These are phyloP conservation scores for Nepenthes gracilis DNA, from an alignment of 148 eudicot genomes.

Conservation along the genomic window DNA sequence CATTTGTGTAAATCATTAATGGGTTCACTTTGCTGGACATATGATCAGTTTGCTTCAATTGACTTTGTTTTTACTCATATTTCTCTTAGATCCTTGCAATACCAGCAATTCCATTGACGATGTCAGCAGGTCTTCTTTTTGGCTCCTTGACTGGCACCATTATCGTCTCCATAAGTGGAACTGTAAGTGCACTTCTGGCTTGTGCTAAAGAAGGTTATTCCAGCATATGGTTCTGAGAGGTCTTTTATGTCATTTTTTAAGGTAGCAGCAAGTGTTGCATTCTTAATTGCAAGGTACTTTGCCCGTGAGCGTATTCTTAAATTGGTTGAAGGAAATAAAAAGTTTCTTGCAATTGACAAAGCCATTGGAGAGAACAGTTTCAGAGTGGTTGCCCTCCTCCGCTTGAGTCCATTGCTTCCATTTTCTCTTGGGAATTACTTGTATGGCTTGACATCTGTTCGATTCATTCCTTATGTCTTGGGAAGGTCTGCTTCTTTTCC, in stretches of 20 bases:
- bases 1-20: too few relatives aligned
- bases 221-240: constrained; percentile 1
- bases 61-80: not conserved
- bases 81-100: constrained; percentile 75
- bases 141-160: constrained; percentile 82
- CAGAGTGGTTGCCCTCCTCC: constrained; percentile 89
- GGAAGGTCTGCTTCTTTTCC: constrained; percentile 72
- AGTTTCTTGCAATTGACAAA: constrained; percentile 97
- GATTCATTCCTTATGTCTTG: constrained; percentile 83
- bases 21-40: too few relatives aligned
- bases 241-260: constrained; percentile 23
- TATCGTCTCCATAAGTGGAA: constrained; percentile 93
- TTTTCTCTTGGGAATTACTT: constrained; percentile 95
- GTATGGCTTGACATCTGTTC: constrained; percentile 93
- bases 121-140: constrained; percentile 98
- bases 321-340: constrained; percentile 93
- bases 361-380: constrained; percentile 99
- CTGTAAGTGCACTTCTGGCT: constrained; percentile 34
- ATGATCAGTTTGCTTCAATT: not conserved
- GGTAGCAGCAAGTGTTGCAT: constrained; percentile 94
- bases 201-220: not conserved
- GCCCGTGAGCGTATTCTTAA: constrained; percentile 98
- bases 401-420: constrained; percentile 97
- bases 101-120: constrained; percentile 95
- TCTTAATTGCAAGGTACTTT: constrained; percentile 97